A percentile compares a stretch with the other conserved stretches of the same genome.
Evolutionary conservation across 2,329 filamentous ascomycete species (phyloP).

Genomic region (Cladosporium sphaerospermum): DNA sequence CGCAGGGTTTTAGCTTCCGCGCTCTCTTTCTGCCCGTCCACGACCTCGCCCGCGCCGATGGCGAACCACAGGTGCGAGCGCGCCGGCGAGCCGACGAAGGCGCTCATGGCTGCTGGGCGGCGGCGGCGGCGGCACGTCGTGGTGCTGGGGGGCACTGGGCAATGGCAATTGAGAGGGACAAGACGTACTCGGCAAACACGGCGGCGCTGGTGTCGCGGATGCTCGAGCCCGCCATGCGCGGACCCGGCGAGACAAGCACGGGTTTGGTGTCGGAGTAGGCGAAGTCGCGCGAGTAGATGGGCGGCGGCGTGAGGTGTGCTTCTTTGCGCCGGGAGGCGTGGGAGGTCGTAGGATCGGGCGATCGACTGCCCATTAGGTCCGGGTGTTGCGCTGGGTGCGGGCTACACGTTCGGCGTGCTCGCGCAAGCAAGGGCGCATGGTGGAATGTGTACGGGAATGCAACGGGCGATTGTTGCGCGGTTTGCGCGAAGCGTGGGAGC

Average conservation of each 20-base stretch:
- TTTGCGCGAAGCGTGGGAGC: neutral
- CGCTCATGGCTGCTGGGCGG: neutral
- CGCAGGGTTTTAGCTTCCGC: slow-evolving; percentile 39
- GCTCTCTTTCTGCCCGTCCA: slow-evolving; percentile 10
- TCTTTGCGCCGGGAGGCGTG: slow-evolving; percentile 2
- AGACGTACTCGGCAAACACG: slow-evolving; percentile 49
- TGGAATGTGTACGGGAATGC: neutral
- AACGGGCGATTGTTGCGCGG: neutral
- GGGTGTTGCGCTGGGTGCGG: neutral
- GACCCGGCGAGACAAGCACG: slow-evolving; percentile 23
- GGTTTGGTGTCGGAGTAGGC: slow-evolving; percentile 38
- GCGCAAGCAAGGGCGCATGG: slow-evolving; percentile 6
- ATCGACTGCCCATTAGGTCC: slow-evolving; percentile 2
- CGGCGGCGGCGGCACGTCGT: neutral
- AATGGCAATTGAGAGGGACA: slow-evolving; percentile 26
- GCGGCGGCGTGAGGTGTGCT: slow-evolving; percentile 11
- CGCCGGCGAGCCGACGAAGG: slow-evolving; percentile 15
- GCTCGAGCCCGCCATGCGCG: slow-evolving; percentile 41
- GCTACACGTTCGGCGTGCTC: neutral
- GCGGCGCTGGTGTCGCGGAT: slow-evolving; percentile 43
- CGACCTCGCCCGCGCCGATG: slow-evolving; percentile 13
- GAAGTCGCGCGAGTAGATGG: slow-evolving; percentile 35
- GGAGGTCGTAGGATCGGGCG: neutral
- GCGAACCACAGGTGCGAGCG: slow-evolving; percentile 19
- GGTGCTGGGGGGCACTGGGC: neutral